A percentile compares a stretch with the other conserved stretches of the same genome.
phyloP scores from a whole-genome alignment of 495 filamentous ascomycete genomes.

The Talaromyces thailandensis region DNA sequence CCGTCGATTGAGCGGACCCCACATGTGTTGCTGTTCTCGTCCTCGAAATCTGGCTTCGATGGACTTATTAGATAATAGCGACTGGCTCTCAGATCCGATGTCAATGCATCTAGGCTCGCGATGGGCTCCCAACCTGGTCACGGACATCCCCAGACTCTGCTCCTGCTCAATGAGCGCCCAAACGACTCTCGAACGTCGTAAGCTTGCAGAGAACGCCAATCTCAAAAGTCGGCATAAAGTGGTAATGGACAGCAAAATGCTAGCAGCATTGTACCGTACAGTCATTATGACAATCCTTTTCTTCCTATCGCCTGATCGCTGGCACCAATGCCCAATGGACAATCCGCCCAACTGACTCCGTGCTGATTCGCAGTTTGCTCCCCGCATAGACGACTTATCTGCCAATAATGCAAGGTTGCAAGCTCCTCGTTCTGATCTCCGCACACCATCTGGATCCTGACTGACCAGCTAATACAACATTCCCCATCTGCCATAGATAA shows the following conservation, averaged over 20 bases:
- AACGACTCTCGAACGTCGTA: background rate
- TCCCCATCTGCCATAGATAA: slow-evolving; percentile 2
- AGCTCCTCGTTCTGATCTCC: slow-evolving; percentile 2
- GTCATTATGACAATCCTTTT: background rate
- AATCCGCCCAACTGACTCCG: background rate
- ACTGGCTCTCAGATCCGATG: background rate
- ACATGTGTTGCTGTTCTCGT: background rate
- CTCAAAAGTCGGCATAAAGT: background rate
- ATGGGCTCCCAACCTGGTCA: background rate
- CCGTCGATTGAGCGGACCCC: background rate
- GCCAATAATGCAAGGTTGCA: background rate
- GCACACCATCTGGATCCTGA: slow-evolving; percentile 2
- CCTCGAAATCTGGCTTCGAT: background rate
- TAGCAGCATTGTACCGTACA: background rate
- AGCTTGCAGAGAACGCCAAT: background rate
- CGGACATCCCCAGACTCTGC: background rate
- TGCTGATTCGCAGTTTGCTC: slow-evolving; percentile 3
- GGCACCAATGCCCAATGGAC: slow-evolving; percentile 3
- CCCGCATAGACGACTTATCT: slow-evolving; percentile 3
- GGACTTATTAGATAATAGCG: background rate
- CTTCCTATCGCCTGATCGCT: slow-evolving; percentile 3
- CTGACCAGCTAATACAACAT: background rate
- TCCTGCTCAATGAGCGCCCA: background rate
- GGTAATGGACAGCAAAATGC: background rate
- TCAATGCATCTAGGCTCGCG: background rate